These are phyloP conservation scores for Yamadazyma buinensis DNA, from an alignment of 1,139 yeast genomes.

Conservation along the genomic window DNA sequence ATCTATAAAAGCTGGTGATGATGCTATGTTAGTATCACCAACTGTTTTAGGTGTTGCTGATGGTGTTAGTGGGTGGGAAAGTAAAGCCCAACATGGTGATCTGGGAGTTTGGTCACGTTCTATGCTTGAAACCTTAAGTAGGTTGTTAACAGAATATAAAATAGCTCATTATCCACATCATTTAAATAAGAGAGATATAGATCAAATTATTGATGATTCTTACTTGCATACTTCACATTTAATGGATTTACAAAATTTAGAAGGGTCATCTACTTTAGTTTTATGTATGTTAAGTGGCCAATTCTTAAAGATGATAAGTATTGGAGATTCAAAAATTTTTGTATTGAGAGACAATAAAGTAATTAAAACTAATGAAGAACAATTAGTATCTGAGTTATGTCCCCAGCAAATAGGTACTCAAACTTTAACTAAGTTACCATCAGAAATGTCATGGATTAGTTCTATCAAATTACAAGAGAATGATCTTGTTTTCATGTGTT, in stretches of 20 bases:
- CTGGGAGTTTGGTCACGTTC: conserved; percentile 57
- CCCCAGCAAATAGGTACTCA: conserved; percentile 60
- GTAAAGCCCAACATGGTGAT: conserved; percentile 38
- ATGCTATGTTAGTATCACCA: conserved; percentile 59
- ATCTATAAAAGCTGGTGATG: conserved; percentile 56
- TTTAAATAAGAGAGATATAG: conserved; percentile 41
- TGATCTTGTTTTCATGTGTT: conserved; percentile 46
- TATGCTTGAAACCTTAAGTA: conserved; percentile 49
- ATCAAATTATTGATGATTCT: conserved; percentile 48
- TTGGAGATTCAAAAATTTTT: conserved; percentile 54
- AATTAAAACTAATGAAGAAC: conserved; percentile 45
- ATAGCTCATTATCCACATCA: conserved; percentile 41
- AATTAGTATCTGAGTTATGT: conserved; percentile 44
- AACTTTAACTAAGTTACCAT: conserved; percentile 41
- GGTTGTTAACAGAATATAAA: conserved; percentile 47
- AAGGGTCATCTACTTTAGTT: conserved; percentile 53
- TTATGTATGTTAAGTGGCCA: conserved; percentile 52
- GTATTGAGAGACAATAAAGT: conserved; percentile 48
- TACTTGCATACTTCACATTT: conserved; percentile 49
- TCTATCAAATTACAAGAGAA: conserved; percentile 35
- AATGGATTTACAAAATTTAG: conserved; percentile 48
- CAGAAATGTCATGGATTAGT: conserved; percentile 48
- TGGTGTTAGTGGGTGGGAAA: conserved; percentile 62
- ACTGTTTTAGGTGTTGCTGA: conserved; percentile 57
- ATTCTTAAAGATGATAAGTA: conserved; percentile 44